phyloP scores from a whole-genome alignment of 345 rosid species.

The Noccaea bulbosa region DNA sequence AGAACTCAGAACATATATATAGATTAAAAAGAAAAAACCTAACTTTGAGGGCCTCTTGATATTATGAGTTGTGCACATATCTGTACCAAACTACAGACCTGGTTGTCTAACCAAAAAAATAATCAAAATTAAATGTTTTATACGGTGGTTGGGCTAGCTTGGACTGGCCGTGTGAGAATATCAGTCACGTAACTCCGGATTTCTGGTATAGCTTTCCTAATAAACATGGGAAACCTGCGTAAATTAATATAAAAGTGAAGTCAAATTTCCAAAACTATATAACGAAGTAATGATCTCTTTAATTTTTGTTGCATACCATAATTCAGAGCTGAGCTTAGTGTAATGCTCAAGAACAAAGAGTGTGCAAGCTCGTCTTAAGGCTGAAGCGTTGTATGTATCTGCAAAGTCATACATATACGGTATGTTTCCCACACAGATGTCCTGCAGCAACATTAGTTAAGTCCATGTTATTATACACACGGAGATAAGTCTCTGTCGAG shows the following conservation, averaged over 20 bases:
- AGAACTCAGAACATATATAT: too few relatives aligned
- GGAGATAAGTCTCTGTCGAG: background rate
- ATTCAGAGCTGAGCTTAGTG: constrained; percentile 56
- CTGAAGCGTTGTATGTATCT: constrained; percentile 60
- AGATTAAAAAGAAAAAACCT: background rate
- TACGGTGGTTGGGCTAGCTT: constrained; percentile 39
- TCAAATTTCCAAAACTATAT: background rate
- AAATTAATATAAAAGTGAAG: background rate
- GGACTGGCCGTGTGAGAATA: constrained; percentile 47
- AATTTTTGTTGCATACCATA: constrained; percentile 55
- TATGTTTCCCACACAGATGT: constrained; percentile 61
- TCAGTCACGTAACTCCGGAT: constrained; percentile 49
- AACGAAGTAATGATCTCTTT: background rate
- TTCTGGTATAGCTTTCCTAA: constrained; percentile 59
- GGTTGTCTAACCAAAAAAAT: background rate
- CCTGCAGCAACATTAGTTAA: constrained; percentile 47
- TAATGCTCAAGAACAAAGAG: constrained; percentile 61
- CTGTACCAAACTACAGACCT: constrained; percentile 17
- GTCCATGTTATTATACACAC: background rate
- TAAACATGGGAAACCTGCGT: constrained; percentile 57
- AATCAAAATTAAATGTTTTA: constrained; percentile 29
- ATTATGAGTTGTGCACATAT: background rate
- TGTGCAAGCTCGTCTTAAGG: constrained; percentile 68
- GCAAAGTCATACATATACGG: constrained; percentile 67
- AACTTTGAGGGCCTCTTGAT: background rate